Percentiles rank a stretch among this genome's conserved stretches.
These are phyloP conservation scores for Hypoxylon rickii DNA, from an alignment of 495 filamentous ascomycete genomes.

Conservation along the genomic window DNA sequence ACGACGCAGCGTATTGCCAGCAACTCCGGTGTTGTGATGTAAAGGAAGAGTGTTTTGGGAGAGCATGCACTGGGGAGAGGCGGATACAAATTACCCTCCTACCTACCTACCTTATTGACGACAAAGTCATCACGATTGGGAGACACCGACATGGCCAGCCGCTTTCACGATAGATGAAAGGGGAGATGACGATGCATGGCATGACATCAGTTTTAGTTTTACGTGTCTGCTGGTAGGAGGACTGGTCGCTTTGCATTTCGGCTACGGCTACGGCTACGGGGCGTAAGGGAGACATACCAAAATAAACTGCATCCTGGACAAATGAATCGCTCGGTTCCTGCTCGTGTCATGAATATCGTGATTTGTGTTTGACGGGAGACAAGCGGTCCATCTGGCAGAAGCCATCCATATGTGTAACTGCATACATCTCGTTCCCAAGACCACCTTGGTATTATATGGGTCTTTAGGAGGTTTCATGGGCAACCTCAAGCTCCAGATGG, in stretches of 20 bases:
- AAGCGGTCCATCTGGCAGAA: not conserved
- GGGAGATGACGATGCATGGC: slow-evolving; percentile 9
- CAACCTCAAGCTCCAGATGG: too few relatives aligned
- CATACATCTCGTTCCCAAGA: too few relatives aligned
- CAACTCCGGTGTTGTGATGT: slow-evolving; percentile 99
- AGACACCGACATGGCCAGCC: slow-evolving; percentile 24
- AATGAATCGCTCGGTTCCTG: slow-evolving; percentile 38
- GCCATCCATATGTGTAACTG: too few relatives aligned
- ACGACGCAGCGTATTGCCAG: slow-evolving; percentile 86
- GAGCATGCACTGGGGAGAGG: slow-evolving; percentile 23
- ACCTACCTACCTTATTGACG: slow-evolving; percentile 32
- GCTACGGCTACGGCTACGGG: slow-evolving; percentile 46
- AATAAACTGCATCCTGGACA: slow-evolving; percentile 42
- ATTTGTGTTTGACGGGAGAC: too few relatives aligned
- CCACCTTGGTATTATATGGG: too few relatives aligned
- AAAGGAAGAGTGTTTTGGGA: slow-evolving; percentile 50
- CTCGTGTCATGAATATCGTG: slow-evolving; percentile 4
- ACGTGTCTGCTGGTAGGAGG: slow-evolving; percentile 37
- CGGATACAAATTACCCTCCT: slow-evolving; percentile 29
- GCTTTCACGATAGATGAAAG: slow-evolving; percentile 15
- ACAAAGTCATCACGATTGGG: slow-evolving; percentile 35
- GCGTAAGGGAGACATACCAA: slow-evolving; percentile 45
- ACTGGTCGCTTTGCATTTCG: slow-evolving; percentile 48
- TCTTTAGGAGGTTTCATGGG: too few relatives aligned
- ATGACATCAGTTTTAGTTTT: slow-evolving; percentile 15